Evolutionary conservation across 345 rosid genomes (phyloP).

Genomic region (Moringa oleifera): DNA sequence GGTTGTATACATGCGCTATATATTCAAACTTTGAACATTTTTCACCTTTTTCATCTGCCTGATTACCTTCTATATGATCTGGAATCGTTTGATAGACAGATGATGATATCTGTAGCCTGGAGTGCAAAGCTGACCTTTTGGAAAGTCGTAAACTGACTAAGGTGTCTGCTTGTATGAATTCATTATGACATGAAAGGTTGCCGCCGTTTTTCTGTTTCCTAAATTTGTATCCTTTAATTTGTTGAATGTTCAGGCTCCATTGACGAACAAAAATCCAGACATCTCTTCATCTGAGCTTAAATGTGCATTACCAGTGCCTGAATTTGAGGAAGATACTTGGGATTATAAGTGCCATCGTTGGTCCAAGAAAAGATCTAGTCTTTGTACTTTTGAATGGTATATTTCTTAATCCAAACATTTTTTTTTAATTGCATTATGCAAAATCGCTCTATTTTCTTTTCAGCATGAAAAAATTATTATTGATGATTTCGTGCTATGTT

Average conservation of each 20-base stretch:
- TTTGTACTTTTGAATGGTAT: slow-evolving; percentile 62
- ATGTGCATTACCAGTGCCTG: slow-evolving; percentile 18
- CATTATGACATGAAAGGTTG: neutral
- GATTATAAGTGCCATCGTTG: slow-evolving; percentile 41
- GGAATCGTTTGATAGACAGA: slow-evolving; percentile 43
- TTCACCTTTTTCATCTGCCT: slow-evolving; percentile 4
- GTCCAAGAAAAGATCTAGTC: slow-evolving; percentile 52
- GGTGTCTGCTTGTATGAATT: slow-evolving; percentile 25
- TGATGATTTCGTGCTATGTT: no score
- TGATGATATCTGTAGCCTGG: slow-evolving; percentile 72
- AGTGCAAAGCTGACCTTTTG: slow-evolving; percentile 60
- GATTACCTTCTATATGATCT: slow-evolving; percentile 6
- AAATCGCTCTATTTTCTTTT: no score
- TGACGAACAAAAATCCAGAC: slow-evolving; percentile 16
- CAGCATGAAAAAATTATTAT: neutral
- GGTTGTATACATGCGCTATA: slow-evolving; percentile 27
- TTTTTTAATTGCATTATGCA: neutral
- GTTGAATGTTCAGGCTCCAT: slow-evolving; percentile 27
- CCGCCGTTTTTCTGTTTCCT: slow-evolving; percentile 7
- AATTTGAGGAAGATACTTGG: slow-evolving; percentile 44
- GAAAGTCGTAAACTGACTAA: slow-evolving; percentile 32
- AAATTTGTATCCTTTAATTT: neutral
- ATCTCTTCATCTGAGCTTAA: slow-evolving; percentile 19
- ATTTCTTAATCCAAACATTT: slow-evolving; percentile 2
- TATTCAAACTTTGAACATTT: slow-evolving; percentile 6